Evolutionary conservation across 2,329 filamentous ascomycete genomes (phyloP).

Genomic region (Neofusicoccum cordaticola): DNA sequence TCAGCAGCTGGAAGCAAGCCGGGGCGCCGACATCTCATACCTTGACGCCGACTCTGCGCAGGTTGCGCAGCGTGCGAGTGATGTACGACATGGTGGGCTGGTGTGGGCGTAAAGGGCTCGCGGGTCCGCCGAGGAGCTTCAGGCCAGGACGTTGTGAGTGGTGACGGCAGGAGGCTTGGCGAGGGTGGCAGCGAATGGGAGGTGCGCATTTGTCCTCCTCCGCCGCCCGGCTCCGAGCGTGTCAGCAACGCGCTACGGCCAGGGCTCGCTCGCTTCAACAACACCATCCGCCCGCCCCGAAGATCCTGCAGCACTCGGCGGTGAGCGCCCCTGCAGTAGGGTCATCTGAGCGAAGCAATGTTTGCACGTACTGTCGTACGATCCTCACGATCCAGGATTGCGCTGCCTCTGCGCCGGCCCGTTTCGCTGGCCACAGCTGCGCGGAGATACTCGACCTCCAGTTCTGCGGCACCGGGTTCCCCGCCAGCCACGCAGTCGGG

Average conservation of each 20-base stretch:
- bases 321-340: neutral
- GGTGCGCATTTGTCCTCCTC: neutral
- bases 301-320: neutral
- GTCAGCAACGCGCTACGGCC: neutral
- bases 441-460: conserved; percentile 35
- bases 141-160: conserved; percentile 4
- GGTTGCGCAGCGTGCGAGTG: conserved; percentile 77
- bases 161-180: conserved; percentile 13
- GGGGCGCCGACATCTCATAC: conserved; percentile 46
- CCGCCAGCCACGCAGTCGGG: conserved; percentile 42
- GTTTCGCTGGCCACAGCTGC: conserved; percentile 22
- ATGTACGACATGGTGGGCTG: conserved; percentile 80
- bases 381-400: neutral
- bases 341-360: neutral
- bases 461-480: conserved; percentile 27
- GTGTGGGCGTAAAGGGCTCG: neutral
- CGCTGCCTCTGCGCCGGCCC: conserved; percentile 18
- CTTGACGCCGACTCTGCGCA: conserved; percentile 86
- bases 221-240: neutral
- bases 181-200: neutral
- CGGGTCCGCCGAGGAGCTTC: neutral
- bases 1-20: conserved; percentile 27
- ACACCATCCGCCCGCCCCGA: neutral
- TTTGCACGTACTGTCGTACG: conserved; percentile 8
- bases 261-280: neutral